Percentiles rank a stretch among this genome's conserved stretches.
phyloP scores from a whole-genome alignment of 2,329 filamentous ascomycete genomes.

The Epichloe coenophiala region DNA sequence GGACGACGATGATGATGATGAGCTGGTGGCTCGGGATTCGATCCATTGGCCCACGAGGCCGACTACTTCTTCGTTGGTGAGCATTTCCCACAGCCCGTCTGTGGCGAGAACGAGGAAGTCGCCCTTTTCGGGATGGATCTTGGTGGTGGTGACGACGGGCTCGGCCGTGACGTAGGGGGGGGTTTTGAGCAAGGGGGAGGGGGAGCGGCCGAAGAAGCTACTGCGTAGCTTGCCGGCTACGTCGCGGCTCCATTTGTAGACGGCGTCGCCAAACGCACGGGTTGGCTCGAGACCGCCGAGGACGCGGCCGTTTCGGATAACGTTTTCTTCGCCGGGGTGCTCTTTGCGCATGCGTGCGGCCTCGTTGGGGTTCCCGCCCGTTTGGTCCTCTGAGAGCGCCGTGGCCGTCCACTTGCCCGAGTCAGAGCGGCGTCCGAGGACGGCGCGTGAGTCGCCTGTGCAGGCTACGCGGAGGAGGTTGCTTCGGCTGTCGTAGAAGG shows the following conservation, averaged over 20 bases:
- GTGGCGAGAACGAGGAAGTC: slow-evolving; percentile 96
- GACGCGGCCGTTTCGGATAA: slow-evolving; percentile 79
- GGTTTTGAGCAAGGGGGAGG: slow-evolving; percentile 69
- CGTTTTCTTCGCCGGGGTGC: slow-evolving; percentile 80
- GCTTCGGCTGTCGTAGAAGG: slow-evolving; percentile 83
- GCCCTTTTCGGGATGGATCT: slow-evolving; percentile 75
- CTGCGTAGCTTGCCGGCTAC: slow-evolving; percentile 70
- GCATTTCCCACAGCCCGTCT: slow-evolving; percentile 97
- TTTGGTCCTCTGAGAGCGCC: slow-evolving; percentile 84
- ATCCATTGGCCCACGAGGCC: slow-evolving; percentile 96
- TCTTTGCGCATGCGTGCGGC: slow-evolving; percentile 68
- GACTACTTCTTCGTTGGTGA: slow-evolving; percentile 95
- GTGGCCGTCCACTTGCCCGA: slow-evolving; percentile 90
- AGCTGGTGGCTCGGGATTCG: slow-evolving; percentile 50
- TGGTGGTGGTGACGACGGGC: slow-evolving; percentile 84
- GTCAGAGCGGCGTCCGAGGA: slow-evolving; percentile 64
- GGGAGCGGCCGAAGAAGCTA: slow-evolving; percentile 76
- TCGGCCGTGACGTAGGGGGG: slow-evolving; percentile 96
- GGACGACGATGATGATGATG: neutral
- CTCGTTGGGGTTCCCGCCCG: slow-evolving; percentile 77
- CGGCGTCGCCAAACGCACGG: slow-evolving; percentile 88
- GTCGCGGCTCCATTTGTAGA: slow-evolving; percentile 90
- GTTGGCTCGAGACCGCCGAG: slow-evolving; percentile 86
- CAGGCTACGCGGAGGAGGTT: slow-evolving; percentile 88
- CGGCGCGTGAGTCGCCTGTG: slow-evolving; percentile 90